phyloP scores from a whole-genome alignment of 495 filamentous ascomycete genomes.

The Trichoderma erinaceum region DNA sequence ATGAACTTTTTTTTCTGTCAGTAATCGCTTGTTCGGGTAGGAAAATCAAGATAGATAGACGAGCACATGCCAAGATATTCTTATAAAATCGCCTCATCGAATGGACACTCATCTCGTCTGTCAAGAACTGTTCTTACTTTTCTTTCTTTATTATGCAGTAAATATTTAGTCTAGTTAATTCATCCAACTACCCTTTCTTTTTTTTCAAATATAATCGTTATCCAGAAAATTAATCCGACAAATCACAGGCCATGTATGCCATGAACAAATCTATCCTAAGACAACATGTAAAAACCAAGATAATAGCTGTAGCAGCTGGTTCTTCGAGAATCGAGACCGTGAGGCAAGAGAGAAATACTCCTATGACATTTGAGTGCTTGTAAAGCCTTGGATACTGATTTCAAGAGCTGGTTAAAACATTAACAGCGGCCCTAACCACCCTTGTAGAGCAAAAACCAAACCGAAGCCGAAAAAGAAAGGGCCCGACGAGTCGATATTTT shows the following conservation, averaged over 20 bases:
- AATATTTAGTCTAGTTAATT: not conserved
- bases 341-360: not conserved
- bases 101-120: not conserved
- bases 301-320: not conserved
- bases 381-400: not conserved
- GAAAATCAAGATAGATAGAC: no score
- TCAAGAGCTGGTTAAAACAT: not conserved
- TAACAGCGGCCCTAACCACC: not conserved
- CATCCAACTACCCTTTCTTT: constrained; percentile 11
- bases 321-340: not conserved
- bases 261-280: constrained; percentile 11
- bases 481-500: constrained; percentile 21
- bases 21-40: no score
- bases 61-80: no score
- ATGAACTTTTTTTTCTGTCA: no score
- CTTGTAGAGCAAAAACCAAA: constrained; percentile 20
- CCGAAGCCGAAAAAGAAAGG: constrained; percentile 19
- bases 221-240: not conserved
- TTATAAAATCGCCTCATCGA: not conserved
- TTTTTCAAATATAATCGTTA: constrained; percentile 10
- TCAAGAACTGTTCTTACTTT: not conserved
- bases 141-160: not conserved
- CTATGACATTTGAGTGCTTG: not conserved
- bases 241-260: not conserved
- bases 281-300: not conserved